phyloP scores from a whole-genome alignment of 129 eudicot genomes.

The Tagetes patula region DNA sequence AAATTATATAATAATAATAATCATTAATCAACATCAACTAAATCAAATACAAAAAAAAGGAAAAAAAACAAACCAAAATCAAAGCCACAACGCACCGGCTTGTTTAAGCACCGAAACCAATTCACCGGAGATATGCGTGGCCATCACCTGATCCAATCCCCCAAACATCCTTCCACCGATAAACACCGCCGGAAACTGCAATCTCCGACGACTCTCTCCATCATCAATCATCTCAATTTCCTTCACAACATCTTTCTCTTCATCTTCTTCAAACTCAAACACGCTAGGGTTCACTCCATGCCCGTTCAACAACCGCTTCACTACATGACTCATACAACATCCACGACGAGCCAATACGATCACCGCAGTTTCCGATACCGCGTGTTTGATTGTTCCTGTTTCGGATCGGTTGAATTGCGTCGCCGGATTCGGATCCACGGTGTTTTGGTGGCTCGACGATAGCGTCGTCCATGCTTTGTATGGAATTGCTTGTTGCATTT shows the following conservation, averaged over 20 bases:
- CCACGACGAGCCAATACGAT: slow-evolving; percentile 56
- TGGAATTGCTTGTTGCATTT: slow-evolving; percentile 43
- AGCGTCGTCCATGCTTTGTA: slow-evolving; percentile 30
- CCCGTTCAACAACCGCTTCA: slow-evolving; percentile 51
- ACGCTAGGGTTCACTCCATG: slow-evolving; percentile 71
- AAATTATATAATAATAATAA: slow-evolving; percentile 7
- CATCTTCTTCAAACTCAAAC: slow-evolving; percentile 60
- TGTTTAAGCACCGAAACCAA: slow-evolving; percentile 57
- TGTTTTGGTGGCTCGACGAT: neutral
- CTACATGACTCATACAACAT: slow-evolving; percentile 83
- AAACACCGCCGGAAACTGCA: slow-evolving; percentile 79
- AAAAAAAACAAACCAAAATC: slow-evolving; percentile 7
- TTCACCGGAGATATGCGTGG: slow-evolving; percentile 75
- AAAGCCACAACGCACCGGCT: slow-evolving; percentile 90
- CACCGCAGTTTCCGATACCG: slow-evolving; percentile 64
- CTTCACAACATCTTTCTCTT: slow-evolving; percentile 34
- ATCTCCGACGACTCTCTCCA: neutral
- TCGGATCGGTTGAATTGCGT: neutral
- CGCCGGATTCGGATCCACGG: neutral
- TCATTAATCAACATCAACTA: neutral
- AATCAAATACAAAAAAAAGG: slow-evolving; percentile 14
- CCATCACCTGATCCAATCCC: slow-evolving; percentile 73
- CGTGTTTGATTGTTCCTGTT: slow-evolving; percentile 31
- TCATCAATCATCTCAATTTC: slow-evolving; percentile 36
- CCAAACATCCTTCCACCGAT: slow-evolving; percentile 74